These are phyloP conservation scores for Huiozyma naganishii DNA, from an alignment of 805 yeast species.

Conservation along the genomic window DNA sequence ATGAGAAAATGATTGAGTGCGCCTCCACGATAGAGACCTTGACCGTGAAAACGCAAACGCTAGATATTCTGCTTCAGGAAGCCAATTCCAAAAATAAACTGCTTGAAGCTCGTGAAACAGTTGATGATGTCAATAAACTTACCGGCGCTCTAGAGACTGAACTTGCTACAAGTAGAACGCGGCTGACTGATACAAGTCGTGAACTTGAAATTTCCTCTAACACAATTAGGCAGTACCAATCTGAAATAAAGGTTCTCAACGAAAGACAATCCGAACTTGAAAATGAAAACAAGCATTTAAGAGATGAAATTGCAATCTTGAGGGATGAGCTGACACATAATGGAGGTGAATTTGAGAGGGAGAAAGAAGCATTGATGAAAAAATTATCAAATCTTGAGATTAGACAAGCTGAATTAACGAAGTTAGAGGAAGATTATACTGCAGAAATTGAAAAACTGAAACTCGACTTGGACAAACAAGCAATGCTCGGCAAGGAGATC, in stretches of 20 bases:
- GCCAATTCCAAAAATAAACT: not conserved
- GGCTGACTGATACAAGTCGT: not conserved
- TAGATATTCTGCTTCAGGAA: constrained; percentile 21
- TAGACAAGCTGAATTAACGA: too few relatives aligned
- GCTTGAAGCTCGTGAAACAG: too few relatives aligned
- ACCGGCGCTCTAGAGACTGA: too few relatives aligned
- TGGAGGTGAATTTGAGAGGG: not conserved
- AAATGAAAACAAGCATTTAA: not conserved
- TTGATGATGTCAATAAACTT: too few relatives aligned
- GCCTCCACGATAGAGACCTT: constrained; percentile 29
- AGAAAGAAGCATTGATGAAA: not conserved
- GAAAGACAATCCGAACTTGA: not conserved
- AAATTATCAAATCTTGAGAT: too few relatives aligned
- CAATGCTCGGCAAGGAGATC: too few relatives aligned
- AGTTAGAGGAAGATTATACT: too few relatives aligned
- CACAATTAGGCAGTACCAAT: not conserved
- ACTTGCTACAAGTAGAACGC: too few relatives aligned
- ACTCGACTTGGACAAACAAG: too few relatives aligned
- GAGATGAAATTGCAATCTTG: not conserved
- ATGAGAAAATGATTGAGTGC: constrained; percentile 34
- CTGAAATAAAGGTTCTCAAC: too few relatives aligned
- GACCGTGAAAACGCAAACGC: constrained; percentile 27
- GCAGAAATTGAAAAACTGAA: too few relatives aligned
- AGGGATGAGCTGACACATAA: not conserved
- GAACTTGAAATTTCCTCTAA: not conserved